Evolutionary conservation across 345 rosid genomes (phyloP).

Genomic region (Ceriops decandra): DNA sequence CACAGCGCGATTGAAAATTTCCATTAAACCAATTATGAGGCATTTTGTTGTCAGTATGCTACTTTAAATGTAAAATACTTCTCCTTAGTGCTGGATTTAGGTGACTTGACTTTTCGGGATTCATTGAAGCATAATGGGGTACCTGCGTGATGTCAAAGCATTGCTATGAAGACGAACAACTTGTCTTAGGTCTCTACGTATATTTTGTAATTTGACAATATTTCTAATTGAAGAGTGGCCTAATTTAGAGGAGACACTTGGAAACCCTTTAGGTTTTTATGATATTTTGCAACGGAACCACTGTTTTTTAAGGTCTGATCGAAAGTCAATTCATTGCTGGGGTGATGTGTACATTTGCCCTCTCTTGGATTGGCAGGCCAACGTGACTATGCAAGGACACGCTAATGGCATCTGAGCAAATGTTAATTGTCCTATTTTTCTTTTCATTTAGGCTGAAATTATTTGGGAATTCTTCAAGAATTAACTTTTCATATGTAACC

Average conservation of each 20-base stretch:
- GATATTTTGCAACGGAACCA: not conserved
- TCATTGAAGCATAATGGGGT: conserved; percentile 10
- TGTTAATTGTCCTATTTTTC: no score
- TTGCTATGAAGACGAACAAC: not conserved
- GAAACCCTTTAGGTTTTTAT: not conserved
- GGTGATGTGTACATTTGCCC: not conserved
- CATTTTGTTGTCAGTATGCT: conserved; percentile 1
- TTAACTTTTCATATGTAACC: no score
- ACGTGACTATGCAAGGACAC: no score
- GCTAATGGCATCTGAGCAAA: no score
- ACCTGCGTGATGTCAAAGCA: conserved; percentile 15
- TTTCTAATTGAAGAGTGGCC: not conserved
- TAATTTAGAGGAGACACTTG: conserved; percentile 5
- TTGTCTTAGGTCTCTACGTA: not conserved
- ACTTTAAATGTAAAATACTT: conserved; percentile 26
- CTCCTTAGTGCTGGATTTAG: conserved; percentile 14
- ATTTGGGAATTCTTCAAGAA: no score
- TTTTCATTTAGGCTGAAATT: no score
- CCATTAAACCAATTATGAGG: conserved; percentile 7
- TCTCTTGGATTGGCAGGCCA: no score
- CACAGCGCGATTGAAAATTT: not conserved
- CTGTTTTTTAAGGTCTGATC: not conserved
- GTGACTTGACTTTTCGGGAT: conserved; percentile 7
- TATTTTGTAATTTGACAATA: not conserved
- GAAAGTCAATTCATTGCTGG: not conserved